Evolutionary conservation across 1,284 basidiomycete genomes (phyloP).

Genomic region (Macrocybe sp.): DNA sequence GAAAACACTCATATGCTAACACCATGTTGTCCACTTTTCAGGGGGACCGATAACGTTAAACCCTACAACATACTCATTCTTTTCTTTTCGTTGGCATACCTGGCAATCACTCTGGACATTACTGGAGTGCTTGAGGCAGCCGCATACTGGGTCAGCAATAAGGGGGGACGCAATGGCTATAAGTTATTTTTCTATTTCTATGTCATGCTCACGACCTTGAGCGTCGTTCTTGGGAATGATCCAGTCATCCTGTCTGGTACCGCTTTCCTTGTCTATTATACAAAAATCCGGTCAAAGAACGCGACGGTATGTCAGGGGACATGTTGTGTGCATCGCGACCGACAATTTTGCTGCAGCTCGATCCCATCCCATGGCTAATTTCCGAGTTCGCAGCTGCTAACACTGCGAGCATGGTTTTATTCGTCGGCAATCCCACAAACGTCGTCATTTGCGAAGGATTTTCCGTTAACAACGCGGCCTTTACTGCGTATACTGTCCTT

Average conservation of each 20-base stretch:
- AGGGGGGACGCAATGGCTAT: constrained; percentile 66
- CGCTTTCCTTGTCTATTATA: constrained; percentile 26
- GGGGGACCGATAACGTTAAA: constrained; percentile 59
- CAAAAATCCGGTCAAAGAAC: constrained; percentile 11
- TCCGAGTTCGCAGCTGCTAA: constrained; percentile 72
- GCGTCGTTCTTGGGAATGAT: constrained; percentile 86
- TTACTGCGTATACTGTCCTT: constrained; percentile 67
- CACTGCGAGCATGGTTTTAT: constrained; percentile 66
- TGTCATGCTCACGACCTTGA: constrained; percentile 73
- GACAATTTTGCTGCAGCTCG: constrained; percentile 43
- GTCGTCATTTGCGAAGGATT: constrained; percentile 68
- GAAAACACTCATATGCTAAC: neutral
- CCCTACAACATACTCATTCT: constrained; percentile 93
- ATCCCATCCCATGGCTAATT: constrained; percentile 44
- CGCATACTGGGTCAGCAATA: constrained; percentile 83
- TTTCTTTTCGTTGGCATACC: constrained; percentile 91
- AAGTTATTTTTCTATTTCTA: constrained; percentile 79
- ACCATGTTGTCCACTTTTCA: too few species aligned
- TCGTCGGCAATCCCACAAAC: constrained; percentile 74
- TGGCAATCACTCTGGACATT: constrained; percentile 89
- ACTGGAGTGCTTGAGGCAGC: constrained; percentile 86
- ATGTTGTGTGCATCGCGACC: neutral
- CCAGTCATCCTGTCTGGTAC: constrained; percentile 82
- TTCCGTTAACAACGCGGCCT: constrained; percentile 53
- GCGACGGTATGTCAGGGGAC: too few species aligned